A percentile compares a stretch with the other conserved stretches of the same genome.
Evolutionary conservation across 2,329 filamentous ascomycete species (phyloP).

Genomic region (Thielaviopsis populi): DNA sequence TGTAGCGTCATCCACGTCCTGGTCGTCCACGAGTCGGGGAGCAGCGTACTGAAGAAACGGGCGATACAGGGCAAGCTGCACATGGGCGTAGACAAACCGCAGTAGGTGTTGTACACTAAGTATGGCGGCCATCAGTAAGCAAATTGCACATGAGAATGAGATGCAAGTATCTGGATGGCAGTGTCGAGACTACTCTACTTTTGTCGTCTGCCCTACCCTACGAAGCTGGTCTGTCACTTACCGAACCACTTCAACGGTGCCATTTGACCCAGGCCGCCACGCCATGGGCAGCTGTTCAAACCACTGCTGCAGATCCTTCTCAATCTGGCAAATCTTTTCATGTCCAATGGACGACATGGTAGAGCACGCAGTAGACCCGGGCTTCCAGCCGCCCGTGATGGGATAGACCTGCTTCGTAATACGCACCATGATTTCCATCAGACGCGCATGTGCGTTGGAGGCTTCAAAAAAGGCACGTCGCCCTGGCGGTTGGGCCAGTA

Average conservation of each 20-base stretch:
- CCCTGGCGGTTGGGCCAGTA: slow-evolving; percentile 39
- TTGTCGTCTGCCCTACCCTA: no score
- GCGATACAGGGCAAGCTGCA: slow-evolving; percentile 68
- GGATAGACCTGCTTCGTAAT: slow-evolving; percentile 51
- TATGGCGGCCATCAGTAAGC: neutral
- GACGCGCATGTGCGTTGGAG: slow-evolving; percentile 48
- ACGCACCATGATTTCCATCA: slow-evolving; percentile 50
- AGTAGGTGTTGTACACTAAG: slow-evolving; percentile 55
- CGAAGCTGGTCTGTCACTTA: slow-evolving; percentile 29
- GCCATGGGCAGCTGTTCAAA: slow-evolving; percentile 53
- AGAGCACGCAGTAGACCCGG: slow-evolving; percentile 27
- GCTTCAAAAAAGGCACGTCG: slow-evolving; percentile 46
- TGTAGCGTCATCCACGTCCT: slow-evolving; percentile 55
- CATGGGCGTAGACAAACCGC: slow-evolving; percentile 66
- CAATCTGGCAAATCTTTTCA: slow-evolving; percentile 47
- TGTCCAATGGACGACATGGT: slow-evolving; percentile 44
- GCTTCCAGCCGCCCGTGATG: slow-evolving; percentile 19
- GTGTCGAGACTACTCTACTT: neutral
- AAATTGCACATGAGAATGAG: neutral
- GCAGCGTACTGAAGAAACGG: slow-evolving; percentile 77
- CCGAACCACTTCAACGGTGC: slow-evolving; percentile 59
- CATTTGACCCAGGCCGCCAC: slow-evolving; percentile 66
- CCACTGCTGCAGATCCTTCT: slow-evolving; percentile 48
- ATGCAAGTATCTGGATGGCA: neutral
- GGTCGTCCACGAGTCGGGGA: slow-evolving; percentile 40